Evolutionary conservation across 164 flowering plant genomes (phyloP).

Genomic region (Stephania cephalantha): DNA sequence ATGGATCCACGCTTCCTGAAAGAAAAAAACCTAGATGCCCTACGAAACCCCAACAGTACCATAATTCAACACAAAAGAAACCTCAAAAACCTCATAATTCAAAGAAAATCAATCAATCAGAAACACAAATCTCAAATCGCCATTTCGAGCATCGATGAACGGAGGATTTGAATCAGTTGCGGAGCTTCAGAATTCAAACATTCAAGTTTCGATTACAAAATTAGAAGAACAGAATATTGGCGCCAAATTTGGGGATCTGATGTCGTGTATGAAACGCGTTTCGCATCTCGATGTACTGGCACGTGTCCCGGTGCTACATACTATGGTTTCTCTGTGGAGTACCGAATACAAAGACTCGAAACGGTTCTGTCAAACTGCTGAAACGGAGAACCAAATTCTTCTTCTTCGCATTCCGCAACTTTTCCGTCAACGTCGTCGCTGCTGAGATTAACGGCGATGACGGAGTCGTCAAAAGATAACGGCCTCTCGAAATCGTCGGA

Average conservation of each 20-base stretch:
- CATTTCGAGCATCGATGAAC: background rate
- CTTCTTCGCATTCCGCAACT: slow-evolving; percentile 6
- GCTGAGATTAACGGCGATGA: slow-evolving; percentile 9
- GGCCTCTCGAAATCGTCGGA: slow-evolving; percentile 11
- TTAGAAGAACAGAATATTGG: too few species aligned
- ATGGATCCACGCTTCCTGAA: background rate
- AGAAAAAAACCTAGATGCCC: background rate
- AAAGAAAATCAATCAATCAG: background rate
- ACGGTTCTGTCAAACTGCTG: slow-evolving; percentile 19
- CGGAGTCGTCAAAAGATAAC: too few species aligned
- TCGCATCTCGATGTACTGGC: background rate
- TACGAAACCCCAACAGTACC: background rate
- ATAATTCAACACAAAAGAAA: background rate
- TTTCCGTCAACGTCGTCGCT: slow-evolving; percentile 11
- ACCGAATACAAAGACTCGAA: background rate
- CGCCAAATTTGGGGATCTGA: too few species aligned
- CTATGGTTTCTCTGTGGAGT: background rate
- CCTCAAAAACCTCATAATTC: background rate
- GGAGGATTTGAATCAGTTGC: background rate
- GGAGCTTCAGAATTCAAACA: background rate
- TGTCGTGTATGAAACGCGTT: background rate
- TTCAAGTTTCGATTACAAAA: too few species aligned
- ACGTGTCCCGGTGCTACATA: background rate
- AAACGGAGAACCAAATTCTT: slow-evolving; percentile 14
- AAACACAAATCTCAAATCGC: background rate